Conservation (phyloP, 2,329 filamentous ascomycete species). For the Ophiobolus disseminans region DNA sequence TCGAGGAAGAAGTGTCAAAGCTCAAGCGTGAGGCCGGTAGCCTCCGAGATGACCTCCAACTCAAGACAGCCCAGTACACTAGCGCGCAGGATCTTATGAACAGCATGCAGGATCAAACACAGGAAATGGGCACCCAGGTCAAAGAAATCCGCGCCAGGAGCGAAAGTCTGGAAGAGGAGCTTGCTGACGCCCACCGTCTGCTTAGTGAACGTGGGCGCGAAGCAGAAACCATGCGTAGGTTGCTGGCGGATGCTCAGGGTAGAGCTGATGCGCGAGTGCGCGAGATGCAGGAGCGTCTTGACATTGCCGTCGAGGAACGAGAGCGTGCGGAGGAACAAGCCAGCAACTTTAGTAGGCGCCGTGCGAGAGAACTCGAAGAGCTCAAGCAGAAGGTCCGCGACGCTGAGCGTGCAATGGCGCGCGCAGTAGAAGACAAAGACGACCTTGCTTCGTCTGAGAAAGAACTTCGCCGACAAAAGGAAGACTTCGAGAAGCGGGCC, state of each 20-base stretch:
- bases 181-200: slow-evolving; percentile 85
- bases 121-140: slow-evolving; percentile 87
- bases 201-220: slow-evolving; percentile 88
- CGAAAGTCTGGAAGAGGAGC: slow-evolving; percentile 89
- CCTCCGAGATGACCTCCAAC: slow-evolving; percentile 78
- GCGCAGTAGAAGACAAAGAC: slow-evolving; percentile 75
- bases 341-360: slow-evolving; percentile 75
- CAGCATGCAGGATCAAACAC: slow-evolving; percentile 91
- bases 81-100: slow-evolving; percentile 85
- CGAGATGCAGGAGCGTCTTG: slow-evolving; percentile 88
- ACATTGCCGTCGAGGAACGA: slow-evolving; percentile 89
- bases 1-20: slow-evolving; percentile 76
- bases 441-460: slow-evolving; percentile 76
- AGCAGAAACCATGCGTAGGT: slow-evolving; percentile 89
- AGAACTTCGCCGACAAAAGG: slow-evolving; percentile 75
- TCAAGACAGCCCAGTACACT: slow-evolving; percentile 84
- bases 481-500: slow-evolving; percentile 76
- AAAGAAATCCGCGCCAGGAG: slow-evolving; percentile 84
- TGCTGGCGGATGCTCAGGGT: slow-evolving; percentile 85
- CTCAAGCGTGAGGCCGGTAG: slow-evolving; percentile 71
- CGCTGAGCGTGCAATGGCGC: slow-evolving; percentile 77
- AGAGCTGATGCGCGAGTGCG: slow-evolving; percentile 81
- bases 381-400: slow-evolving; percentile 80
- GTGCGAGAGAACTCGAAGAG: slow-evolving; percentile 85
- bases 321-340: slow-evolving; percentile 93